Percentiles rank a stretch among this genome's conserved stretches.
Evolutionary conservation across 2,329 filamentous ascomycete genomes (phyloP).

Genomic region (Hirsutella minnesotensis): DNA sequence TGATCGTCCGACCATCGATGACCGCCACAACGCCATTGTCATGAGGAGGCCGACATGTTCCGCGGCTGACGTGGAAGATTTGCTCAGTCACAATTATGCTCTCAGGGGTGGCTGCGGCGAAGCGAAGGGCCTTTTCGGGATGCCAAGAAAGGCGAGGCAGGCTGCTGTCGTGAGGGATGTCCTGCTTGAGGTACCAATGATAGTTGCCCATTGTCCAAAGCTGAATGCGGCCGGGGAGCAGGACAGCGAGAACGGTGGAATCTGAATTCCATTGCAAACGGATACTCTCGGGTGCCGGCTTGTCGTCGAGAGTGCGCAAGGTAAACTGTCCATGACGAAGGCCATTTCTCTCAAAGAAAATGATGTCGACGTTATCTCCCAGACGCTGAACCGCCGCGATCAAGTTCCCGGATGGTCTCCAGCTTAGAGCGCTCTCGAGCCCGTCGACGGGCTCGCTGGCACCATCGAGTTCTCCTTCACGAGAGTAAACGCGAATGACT

Average conservation of each 20-base stretch:
- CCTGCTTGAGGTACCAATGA: constrained; percentile 95
- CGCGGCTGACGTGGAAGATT: constrained; percentile 54
- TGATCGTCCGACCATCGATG: constrained; percentile 68
- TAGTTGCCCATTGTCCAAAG: constrained; percentile 97
- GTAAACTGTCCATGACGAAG: constrained; percentile 89
- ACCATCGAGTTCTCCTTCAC: constrained; percentile 83
- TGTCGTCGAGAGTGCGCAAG: constrained; percentile 54
- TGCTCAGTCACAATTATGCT: constrained; percentile 51
- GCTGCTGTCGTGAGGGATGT: constrained; percentile 41
- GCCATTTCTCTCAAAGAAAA: constrained; percentile 97
- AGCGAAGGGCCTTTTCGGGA: constrained; percentile 65
- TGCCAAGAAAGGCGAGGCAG: constrained; percentile 56
- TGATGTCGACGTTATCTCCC: constrained; percentile 60
- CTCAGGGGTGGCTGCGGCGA: constrained; percentile 42
- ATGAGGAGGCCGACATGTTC: constrained; percentile 56
- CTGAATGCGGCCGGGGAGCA: constrained; percentile 63
- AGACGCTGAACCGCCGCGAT: constrained; percentile 74
- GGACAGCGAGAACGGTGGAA: constrained; percentile 81
- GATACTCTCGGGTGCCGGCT: constrained; percentile 44
- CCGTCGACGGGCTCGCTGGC: constrained; percentile 91
- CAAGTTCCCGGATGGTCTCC: constrained; percentile 82
- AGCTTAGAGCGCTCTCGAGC: constrained; percentile 77
- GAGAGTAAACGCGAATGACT: constrained; percentile 78
- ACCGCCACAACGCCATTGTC: constrained; percentile 75
- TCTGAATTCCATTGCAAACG: constrained; percentile 79